A percentile compares a stretch with the other conserved stretches of the same genome.
Conservation (phyloP, 1,284 basidiomycete species). For the Earliella scabrosa region DNA sequence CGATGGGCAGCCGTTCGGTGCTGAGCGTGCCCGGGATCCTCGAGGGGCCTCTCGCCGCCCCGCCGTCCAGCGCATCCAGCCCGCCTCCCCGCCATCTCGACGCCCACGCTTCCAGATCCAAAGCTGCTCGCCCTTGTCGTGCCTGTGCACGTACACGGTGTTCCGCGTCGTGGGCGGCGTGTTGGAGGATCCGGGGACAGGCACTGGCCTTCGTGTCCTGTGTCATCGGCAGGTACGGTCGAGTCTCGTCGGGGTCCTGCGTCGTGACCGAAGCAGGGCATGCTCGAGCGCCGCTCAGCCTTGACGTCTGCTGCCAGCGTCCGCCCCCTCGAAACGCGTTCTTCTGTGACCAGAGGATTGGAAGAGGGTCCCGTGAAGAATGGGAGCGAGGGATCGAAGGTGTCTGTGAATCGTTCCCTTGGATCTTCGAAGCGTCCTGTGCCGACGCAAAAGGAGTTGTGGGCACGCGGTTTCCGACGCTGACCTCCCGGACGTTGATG, state of each 20-base stretch:
- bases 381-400: conserved; percentile 33
- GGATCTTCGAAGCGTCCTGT: conserved; percentile 24
- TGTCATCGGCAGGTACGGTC: background rate
- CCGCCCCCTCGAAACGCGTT: conserved; percentile 16
- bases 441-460: conserved; percentile 40
- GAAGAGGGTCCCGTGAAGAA: conserved; percentile 19
- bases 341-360: conserved; percentile 11
- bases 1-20: no score
- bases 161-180: no score
- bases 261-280: conserved; percentile 3
- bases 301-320: conserved; percentile 4
- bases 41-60: no score
- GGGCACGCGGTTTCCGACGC: conserved; percentile 84
- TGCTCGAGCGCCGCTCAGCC: conserved; percentile 11
- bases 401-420: conserved; percentile 26
- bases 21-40: no score
- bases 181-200: conserved; percentile 14
- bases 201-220: conserved; percentile 9
- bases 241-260: background rate
- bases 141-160: no score
- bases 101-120: no score
- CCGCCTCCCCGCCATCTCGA: no score
- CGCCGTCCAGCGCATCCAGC: no score
- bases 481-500: conserved; percentile 87
- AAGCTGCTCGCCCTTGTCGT: no score